A percentile compares a stretch with the other conserved stretches of the same genome.
These are phyloP conservation scores for Hordeum marinum DNA, from an alignment of 176 grass and related monocot species.

Conservation along the genomic window DNA sequence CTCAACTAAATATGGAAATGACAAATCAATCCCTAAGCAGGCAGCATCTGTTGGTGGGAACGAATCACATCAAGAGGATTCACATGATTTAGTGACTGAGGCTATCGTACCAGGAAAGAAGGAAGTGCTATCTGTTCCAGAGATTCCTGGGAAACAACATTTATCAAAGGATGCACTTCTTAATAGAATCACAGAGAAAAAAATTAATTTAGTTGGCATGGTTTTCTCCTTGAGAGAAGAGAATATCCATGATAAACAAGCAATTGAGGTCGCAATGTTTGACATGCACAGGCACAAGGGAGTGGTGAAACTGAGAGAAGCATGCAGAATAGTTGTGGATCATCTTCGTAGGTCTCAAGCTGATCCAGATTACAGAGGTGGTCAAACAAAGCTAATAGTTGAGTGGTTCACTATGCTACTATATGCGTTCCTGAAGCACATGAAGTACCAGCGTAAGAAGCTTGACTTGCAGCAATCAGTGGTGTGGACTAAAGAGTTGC, in stretches of 20 bases:
- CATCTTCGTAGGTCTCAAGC: slow-evolving; percentile 27
- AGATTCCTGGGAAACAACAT: slow-evolving; percentile 13
- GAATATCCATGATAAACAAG: slow-evolving; percentile 58
- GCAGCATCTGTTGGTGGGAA: slow-evolving; percentile 17
- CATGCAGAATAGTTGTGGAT: slow-evolving; percentile 42
- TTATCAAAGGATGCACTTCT: slow-evolving; percentile 37
- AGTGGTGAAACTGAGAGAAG: slow-evolving; percentile 33
- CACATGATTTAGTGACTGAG: slow-evolving; percentile 20
- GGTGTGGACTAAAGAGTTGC: slow-evolving; percentile 45
- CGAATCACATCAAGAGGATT: slow-evolving; percentile 28
- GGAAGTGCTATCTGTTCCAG: slow-evolving; percentile 23
- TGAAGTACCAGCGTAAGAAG: slow-evolving; percentile 46
- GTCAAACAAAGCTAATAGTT: slow-evolving; percentile 40
- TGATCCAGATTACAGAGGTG: slow-evolving; percentile 24
- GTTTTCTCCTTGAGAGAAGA: slow-evolving; percentile 50
- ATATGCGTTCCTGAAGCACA: slow-evolving; percentile 53
- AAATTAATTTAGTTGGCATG: slow-evolving; percentile 59
- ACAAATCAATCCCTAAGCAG: slow-evolving; percentile 12
- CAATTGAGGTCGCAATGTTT: slow-evolving; percentile 38
- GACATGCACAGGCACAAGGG: slow-evolving; percentile 42
- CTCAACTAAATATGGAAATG: slow-evolving; percentile 17
- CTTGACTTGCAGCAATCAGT: slow-evolving; percentile 52
- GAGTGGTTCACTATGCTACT: slow-evolving; percentile 53
- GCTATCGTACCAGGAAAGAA: slow-evolving; percentile 13
- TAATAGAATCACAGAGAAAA: slow-evolving; percentile 34